phyloP scores from a whole-genome alignment of 352 stramenopile species.

The Pythium coloratum region DNA sequence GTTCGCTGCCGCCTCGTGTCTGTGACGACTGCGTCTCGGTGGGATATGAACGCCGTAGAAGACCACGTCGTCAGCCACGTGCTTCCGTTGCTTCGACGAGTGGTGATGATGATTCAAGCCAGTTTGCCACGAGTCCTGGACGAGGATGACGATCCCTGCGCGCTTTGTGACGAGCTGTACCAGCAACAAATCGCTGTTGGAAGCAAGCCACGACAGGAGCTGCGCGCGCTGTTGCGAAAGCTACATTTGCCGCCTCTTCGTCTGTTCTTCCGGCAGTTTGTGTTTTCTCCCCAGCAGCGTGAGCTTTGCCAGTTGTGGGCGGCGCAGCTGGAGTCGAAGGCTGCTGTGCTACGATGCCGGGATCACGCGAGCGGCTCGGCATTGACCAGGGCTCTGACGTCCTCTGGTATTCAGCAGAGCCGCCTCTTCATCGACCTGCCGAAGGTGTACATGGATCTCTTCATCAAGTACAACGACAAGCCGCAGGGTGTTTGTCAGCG shows the following conservation, averaged over 20 bases:
- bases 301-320: slow-evolving; percentile 70
- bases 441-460: slow-evolving; percentile 80
- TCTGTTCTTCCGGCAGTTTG: slow-evolving; percentile 62
- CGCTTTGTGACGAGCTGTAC: slow-evolving; percentile 70
- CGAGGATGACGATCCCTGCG: slow-evolving; percentile 31
- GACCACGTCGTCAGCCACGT: slow-evolving; percentile 44
- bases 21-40: neutral
- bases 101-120: slow-evolving; percentile 61
- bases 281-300: slow-evolving; percentile 59
- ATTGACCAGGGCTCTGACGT: neutral
- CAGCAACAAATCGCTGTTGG: neutral
- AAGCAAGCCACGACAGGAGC: slow-evolving; percentile 14
- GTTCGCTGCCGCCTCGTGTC: slow-evolving; percentile 38
- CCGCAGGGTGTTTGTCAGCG: slow-evolving; percentile 46
- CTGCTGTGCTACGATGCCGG: slow-evolving; percentile 47
- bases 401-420: neutral
- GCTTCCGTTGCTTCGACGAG: slow-evolving; percentile 56
- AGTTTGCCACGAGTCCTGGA: slow-evolving; percentile 36
- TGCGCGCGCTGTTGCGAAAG: slow-evolving; percentile 49
- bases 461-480: slow-evolving; percentile 80
- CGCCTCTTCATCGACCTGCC: slow-evolving; percentile 48
- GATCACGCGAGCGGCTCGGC: slow-evolving; percentile 24
- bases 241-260: slow-evolving; percentile 71
- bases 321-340: slow-evolving; percentile 68
- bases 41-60: slow-evolving; percentile 37